phyloP scores from a whole-genome alignment of 345 rosid genomes.

The Euphorbia tirucalli region DNA sequence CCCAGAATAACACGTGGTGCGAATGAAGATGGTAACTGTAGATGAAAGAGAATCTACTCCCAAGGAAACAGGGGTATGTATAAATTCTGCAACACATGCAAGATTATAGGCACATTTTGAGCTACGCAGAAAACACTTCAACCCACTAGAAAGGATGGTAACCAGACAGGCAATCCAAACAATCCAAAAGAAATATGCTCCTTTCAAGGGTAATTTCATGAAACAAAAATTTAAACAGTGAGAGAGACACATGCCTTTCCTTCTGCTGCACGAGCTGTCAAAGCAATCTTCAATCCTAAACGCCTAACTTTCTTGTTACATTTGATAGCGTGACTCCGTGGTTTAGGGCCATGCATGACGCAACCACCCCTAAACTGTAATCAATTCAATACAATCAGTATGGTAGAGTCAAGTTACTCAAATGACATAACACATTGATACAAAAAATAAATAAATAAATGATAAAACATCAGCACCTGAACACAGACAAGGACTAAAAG shows the following conservation, averaged over 20 bases:
- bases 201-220: background rate
- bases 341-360: conserved; percentile 89
- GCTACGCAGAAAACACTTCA: background rate
- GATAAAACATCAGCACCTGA: background rate
- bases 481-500: background rate
- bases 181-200: background rate
- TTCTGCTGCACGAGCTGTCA: conserved; percentile 92
- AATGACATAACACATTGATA: conserved; percentile 5
- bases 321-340: conserved; percentile 90
- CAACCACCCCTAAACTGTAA: conserved; percentile 91
- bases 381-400: conserved; percentile 18
- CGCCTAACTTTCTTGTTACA: conserved; percentile 88
- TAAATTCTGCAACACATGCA: background rate
- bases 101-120: background rate
- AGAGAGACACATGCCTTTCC: conserved; percentile 58
- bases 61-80: background rate
- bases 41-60: background rate
- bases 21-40: background rate
- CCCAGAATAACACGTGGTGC: background rate
- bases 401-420: conserved; percentile 12
- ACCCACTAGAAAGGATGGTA: background rate
- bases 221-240: background rate
- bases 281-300: conserved; percentile 84
- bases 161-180: background rate
- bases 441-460: too few relatives aligned